Evolutionary conservation across 192 early-diverging fungal species (phyloP).

Genomic region (Funneliformis mosseae): DNA sequence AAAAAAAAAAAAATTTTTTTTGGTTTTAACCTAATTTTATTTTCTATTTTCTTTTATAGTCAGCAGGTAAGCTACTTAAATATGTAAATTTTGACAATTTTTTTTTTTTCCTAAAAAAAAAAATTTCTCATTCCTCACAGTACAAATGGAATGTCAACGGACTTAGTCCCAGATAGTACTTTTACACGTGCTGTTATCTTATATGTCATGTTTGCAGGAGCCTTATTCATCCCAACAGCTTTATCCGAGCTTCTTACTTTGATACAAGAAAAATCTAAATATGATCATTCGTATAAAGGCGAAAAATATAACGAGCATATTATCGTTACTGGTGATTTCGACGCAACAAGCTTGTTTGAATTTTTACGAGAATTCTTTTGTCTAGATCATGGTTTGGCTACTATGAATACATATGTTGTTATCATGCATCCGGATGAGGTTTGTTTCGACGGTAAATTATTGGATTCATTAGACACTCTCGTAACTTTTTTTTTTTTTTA

Average conservation of each 20-base stretch:
- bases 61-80: slow-evolving; percentile 30
- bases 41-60: slow-evolving; percentile 13
- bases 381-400: slow-evolving; percentile 70
- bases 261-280: slow-evolving; percentile 61
- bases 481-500: slow-evolving; percentile 5
- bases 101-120: neutral
- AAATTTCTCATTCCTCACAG: slow-evolving; percentile 37
- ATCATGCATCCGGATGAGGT: slow-evolving; percentile 61
- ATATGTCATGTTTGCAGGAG: slow-evolving; percentile 73
- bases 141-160: slow-evolving; percentile 67
- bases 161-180: slow-evolving; percentile 63
- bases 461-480: too few relatives aligned
- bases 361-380: slow-evolving; percentile 82
- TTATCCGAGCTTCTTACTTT: slow-evolving; percentile 66
- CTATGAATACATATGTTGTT: slow-evolving; percentile 68
- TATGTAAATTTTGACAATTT: neutral
- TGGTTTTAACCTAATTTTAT: slow-evolving; percentile 40
- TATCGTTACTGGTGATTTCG: slow-evolving; percentile 67
- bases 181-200: slow-evolving; percentile 58
- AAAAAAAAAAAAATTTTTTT: neutral
- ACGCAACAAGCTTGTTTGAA: slow-evolving; percentile 56
- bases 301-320: slow-evolving; percentile 60
- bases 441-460: neutral
- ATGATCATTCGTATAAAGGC: slow-evolving; percentile 55
- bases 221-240: slow-evolving; percentile 67